These are phyloP conservation scores for Cyclocybe aegerita DNA, from an alignment of 768 basidiomycete genomes.

Conservation along the genomic window DNA sequence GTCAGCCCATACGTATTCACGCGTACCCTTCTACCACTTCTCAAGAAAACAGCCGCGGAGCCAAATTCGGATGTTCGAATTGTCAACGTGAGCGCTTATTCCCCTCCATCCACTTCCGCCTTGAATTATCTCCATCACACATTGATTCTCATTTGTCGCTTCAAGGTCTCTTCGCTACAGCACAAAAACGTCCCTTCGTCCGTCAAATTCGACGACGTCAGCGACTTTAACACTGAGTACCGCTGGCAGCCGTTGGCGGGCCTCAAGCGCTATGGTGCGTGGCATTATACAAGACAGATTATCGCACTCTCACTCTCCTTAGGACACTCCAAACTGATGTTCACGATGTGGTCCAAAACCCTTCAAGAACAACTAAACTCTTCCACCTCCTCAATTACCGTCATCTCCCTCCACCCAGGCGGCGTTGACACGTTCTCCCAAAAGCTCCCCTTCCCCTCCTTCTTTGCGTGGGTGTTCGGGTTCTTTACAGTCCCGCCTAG, in stretches of 20 bases:
- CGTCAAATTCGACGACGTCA: background rate
- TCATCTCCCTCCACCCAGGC: slow-evolving; percentile 14
- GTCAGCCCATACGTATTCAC: slow-evolving; percentile 29
- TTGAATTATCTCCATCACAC: background rate
- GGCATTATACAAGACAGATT: background rate
- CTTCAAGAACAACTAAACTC: background rate
- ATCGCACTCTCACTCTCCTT: background rate
- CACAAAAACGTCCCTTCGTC: slow-evolving; percentile 1
- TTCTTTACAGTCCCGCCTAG: slow-evolving; percentile 11
- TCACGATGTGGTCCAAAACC: background rate
- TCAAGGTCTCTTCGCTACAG: slow-evolving; percentile 9
- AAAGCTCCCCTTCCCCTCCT: slow-evolving; percentile 2
- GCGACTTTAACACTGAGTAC: background rate
- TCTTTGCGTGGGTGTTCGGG: background rate
- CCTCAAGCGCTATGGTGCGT: no score
- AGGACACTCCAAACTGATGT: slow-evolving; percentile 11
- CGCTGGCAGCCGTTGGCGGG: background rate
- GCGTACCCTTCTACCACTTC: slow-evolving; percentile 17
- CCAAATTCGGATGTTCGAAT: slow-evolving; percentile 19
- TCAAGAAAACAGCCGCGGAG: slow-evolving; percentile 16
- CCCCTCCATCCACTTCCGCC: background rate
- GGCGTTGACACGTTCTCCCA: slow-evolving; percentile 19
- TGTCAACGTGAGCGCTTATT: slow-evolving; percentile 18
- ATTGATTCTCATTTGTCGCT: background rate
- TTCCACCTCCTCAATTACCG: background rate